Conservation (phyloP, 116 monocot species). For the Dioscorea cayenensis region DNA sequence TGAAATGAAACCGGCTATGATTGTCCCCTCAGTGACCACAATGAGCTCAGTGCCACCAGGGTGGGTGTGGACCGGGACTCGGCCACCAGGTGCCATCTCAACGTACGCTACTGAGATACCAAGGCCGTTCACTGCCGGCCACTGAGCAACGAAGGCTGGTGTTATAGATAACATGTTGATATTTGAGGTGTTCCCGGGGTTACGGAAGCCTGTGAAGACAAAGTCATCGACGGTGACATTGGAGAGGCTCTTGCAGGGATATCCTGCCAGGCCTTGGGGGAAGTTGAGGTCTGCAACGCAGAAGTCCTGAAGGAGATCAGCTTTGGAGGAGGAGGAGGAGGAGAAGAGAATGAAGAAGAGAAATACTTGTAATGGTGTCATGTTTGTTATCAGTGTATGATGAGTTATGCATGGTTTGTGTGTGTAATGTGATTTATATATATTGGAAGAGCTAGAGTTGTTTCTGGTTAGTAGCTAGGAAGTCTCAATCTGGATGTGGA, state of each 20-base stretch:
- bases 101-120: conserved; percentile 54
- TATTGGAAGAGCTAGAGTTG: no score
- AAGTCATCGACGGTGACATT: conserved; percentile 37
- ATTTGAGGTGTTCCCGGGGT: conserved; percentile 37
- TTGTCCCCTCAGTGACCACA: conserved; percentile 22
- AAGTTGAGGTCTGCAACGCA: conserved; percentile 37
- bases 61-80: conserved; percentile 73
- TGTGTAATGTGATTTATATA: no score
- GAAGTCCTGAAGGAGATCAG: conserved; percentile 21
- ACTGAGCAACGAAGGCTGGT: conserved; percentile 44
- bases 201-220: conserved; percentile 37
- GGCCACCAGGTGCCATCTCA: conserved; percentile 47
- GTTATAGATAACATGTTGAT: conserved; percentile 46
- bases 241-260: conserved; percentile 51
- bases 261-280: conserved; percentile 36
- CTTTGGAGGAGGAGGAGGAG: conserved; percentile 14
- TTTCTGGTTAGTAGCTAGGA: no score
- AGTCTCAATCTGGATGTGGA: no score
- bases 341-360: conserved; percentile 16
- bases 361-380: no score
- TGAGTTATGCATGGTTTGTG: no score
- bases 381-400: no score
- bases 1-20: conserved; percentile 49
- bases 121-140: conserved; percentile 62
- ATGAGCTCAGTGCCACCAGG: conserved; percentile 56